Evolutionary conservation across 192 early-diverging fungal species (phyloP).

Genomic region (Coemansia brasiliensis): DNA sequence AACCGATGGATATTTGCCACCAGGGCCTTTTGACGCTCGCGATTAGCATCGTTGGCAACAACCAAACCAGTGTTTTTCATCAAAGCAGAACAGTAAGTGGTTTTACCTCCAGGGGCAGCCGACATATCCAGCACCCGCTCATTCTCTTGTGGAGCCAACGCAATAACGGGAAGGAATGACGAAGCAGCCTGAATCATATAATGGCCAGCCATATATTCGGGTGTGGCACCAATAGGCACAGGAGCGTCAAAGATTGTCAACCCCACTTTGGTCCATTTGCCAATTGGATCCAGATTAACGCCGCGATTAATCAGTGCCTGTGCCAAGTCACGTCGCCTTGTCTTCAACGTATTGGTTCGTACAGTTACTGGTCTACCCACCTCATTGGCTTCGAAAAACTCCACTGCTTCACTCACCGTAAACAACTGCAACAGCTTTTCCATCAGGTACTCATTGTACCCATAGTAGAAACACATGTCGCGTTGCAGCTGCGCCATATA

Average conservation of each 20-base stretch:
- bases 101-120: slow-evolving; percentile 97
- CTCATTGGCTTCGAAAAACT: slow-evolving; percentile 99
- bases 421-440: slow-evolving; percentile 93
- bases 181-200: slow-evolving; percentile 99
- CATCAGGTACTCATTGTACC: slow-evolving; percentile 88
- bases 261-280: slow-evolving; percentile 98
- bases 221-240: slow-evolving; percentile 95
- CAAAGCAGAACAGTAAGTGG: slow-evolving; percentile 92
- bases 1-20: slow-evolving; percentile 90
- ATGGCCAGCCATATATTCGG: slow-evolving; percentile 98
- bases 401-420: slow-evolving; percentile 85
- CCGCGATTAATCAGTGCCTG: slow-evolving; percentile 94
- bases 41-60: slow-evolving; percentile 96
- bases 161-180: slow-evolving; percentile 96
- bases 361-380: slow-evolving; percentile 93
- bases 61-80: slow-evolving; percentile 97
- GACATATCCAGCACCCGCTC: slow-evolving; percentile 97
- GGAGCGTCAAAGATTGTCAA: slow-evolving; percentile 93
- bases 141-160: slow-evolving; percentile 91
- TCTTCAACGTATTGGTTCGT: slow-evolving; percentile 94
- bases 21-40: slow-evolving; percentile 87
- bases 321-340: slow-evolving; percentile 90
- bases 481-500: slow-evolving; percentile 85
- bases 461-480: slow-evolving; percentile 92
- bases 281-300: slow-evolving; percentile 96